phyloP scores from a whole-genome alignment of 192 early-diverging fungal species.

The Coemansia nantahalensis region DNA sequence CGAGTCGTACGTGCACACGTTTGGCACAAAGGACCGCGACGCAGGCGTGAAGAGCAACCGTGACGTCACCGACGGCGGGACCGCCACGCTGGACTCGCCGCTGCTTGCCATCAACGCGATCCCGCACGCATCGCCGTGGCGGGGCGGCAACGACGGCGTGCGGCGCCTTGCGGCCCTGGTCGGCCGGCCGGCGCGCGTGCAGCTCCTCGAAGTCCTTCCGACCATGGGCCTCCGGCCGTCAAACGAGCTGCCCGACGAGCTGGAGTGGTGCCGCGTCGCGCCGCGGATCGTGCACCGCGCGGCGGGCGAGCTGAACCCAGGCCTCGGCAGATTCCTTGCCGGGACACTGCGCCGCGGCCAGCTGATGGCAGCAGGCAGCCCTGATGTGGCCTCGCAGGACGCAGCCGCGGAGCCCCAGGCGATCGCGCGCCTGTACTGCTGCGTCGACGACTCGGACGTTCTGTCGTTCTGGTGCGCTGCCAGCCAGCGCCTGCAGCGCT shows the following conservation, averaged over 20 bases:
- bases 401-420: not conserved
- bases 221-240: slow-evolving; percentile 7
- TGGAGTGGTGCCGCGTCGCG: slow-evolving; percentile 21
- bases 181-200: slow-evolving; percentile 11
- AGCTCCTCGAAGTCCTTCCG: slow-evolving; percentile 8
- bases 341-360: not conserved
- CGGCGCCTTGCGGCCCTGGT: slow-evolving; percentile 5
- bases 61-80: slow-evolving; percentile 8
- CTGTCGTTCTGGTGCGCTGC: slow-evolving; percentile 35
- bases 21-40: slow-evolving; percentile 7
- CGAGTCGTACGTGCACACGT: slow-evolving; percentile 17
- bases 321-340: slow-evolving; percentile 4
- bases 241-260: slow-evolving; percentile 16
- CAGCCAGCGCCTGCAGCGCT: slow-evolving; percentile 5
- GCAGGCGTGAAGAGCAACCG: slow-evolving; percentile 9
- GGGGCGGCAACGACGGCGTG: slow-evolving; percentile 26
- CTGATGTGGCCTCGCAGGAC: not conserved
- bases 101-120: slow-evolving; percentile 14
- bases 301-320: slow-evolving; percentile 5
- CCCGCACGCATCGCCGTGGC: slow-evolving; percentile 26
- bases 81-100: slow-evolving; percentile 3
- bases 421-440: slow-evolving; percentile 15
- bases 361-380: not conserved
- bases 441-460: slow-evolving; percentile 3
- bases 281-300: not conserved